Evolutionary conservation across 495 filamentous ascomycete genomes (phyloP), one percentile per base, ranked within the genome.

Genomic region (Hyaloscypha finlandica): DNA sequence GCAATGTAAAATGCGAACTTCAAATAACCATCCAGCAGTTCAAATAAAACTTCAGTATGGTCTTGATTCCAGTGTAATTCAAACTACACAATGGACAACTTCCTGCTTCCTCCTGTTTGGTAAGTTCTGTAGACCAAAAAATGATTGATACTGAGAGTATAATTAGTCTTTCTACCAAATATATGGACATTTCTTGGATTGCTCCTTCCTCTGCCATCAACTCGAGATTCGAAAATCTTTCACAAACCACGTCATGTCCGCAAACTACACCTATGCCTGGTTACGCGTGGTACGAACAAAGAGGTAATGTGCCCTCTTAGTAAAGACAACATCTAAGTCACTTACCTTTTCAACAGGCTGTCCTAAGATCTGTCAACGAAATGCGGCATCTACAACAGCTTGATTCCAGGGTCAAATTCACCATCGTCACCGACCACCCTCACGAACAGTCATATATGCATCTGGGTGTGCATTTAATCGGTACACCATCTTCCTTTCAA

Each of bases 361-460:
- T 48, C 42, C 42, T 48, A 48, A 48, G 42, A 48, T 48, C 42
- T 48, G 42, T 48, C 42, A 48, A 48, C 42, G 42, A 48, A 48
- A 48, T 48, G 42, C 42, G 42, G 42, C 42, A 48, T 48, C 42
- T 48, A 48, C 42, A 48, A 48, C 42, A 48, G 42, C 42, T 48
- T 48, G 42, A 48, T 48, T 48, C 42, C 19, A 48, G 42, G 42
- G 19, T 48, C 42, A 48, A 48, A 48, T 48, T 48, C 42, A 8
- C 42, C 42, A 48, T 48, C 42, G 42, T 48, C 42, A 48, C 42
- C 8, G 42, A 48, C 42, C 42, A 48, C 8, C 42, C 42, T 48
- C 42, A 48, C 42, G 42, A 48, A 48, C 42, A 48, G 42, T 48
- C 42, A 48, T 48, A 48, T 48, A 48, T 48, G 42, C 8, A 48